phyloP scores from a whole-genome alignment of 2,329 filamentous ascomycete genomes.

The Pyrenophora tritici-repentis region DNA sequence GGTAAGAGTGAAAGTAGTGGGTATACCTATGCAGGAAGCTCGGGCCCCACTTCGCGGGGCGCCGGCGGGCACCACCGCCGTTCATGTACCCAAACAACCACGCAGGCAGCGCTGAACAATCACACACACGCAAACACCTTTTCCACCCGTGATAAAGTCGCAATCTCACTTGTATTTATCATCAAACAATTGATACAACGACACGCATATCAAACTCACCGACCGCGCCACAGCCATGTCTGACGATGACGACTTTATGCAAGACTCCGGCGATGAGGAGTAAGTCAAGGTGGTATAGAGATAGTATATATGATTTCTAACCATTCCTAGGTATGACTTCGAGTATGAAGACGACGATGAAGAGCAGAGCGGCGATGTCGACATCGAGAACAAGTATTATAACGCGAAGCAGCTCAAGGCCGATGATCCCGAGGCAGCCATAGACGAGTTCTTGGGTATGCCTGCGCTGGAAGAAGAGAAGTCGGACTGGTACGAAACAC shows the following conservation, averaged over 20 bases:
- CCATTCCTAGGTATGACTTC: conserved; percentile 77
- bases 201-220: not conserved
- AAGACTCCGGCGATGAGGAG: conserved; percentile 87
- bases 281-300: conserved; percentile 50
- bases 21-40: no score
- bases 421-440: conserved; percentile 83
- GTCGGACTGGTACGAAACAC: conserved; percentile 74
- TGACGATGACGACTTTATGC: conserved; percentile 90
- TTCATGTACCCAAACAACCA: conserved; percentile 16
- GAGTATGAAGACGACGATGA: conserved; percentile 96
- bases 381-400: conserved; percentile 99
- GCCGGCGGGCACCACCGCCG: conserved; percentile 24
- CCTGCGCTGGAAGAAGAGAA: conserved; percentile 85
- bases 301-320: conserved; percentile 22
- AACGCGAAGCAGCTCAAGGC: conserved; percentile 97
- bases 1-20: not conserved
- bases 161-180: not conserved
- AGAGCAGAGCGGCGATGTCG: conserved; percentile 84
- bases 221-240: conserved; percentile 63
- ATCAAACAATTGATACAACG: not conserved
- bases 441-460: conserved; percentile 90
- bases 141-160: not conserved
- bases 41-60: no score
- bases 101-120: conserved; percentile 11
- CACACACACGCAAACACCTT: not conserved